Evolutionary conservation across 1,139 yeast species (phyloP).

Genomic region (Geotrichum aggregatum): DNA sequence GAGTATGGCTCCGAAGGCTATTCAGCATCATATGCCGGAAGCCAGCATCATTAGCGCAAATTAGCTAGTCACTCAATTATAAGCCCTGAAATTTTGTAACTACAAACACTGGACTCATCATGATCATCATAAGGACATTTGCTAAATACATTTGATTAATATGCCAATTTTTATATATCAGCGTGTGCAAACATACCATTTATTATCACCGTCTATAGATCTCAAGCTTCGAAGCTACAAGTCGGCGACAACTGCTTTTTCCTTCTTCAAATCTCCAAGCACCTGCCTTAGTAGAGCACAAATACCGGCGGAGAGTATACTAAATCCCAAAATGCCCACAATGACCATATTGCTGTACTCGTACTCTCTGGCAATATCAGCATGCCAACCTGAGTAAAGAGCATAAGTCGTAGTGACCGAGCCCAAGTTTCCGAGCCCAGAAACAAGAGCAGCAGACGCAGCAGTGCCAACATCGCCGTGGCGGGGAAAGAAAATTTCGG

Average conservation of each 20-base stretch:
- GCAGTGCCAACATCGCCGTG: constrained; percentile 87
- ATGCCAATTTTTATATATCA: too few species aligned
- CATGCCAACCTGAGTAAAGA: constrained; percentile 82
- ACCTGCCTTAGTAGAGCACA: constrained; percentile 30
- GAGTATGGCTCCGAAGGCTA: neutral
- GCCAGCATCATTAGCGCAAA: too few species aligned
- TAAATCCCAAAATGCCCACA: constrained; percentile 68
- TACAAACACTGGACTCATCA: too few species aligned
- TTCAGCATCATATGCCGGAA: neutral
- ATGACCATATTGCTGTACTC: constrained; percentile 78
- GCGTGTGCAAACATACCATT: too few species aligned
- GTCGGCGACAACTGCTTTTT: constrained; percentile 10
- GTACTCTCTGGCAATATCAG: constrained; percentile 57
- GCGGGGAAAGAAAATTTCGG: constrained; percentile 65
- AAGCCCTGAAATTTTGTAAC: too few species aligned
- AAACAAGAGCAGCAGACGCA: constrained; percentile 73
- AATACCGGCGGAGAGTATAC: constrained; percentile 50
- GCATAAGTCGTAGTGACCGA: constrained; percentile 84
- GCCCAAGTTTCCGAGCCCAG: constrained; percentile 83
- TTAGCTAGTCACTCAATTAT: too few species aligned
- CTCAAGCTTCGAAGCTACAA: too few species aligned
- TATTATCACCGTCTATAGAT: too few species aligned
- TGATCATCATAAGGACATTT: too few species aligned
- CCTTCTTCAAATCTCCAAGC: constrained; percentile 31
- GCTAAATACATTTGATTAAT: too few species aligned